Conservation (phyloP, 2,329 filamentous ascomycete species). For the Fusarium palustre region DNA sequence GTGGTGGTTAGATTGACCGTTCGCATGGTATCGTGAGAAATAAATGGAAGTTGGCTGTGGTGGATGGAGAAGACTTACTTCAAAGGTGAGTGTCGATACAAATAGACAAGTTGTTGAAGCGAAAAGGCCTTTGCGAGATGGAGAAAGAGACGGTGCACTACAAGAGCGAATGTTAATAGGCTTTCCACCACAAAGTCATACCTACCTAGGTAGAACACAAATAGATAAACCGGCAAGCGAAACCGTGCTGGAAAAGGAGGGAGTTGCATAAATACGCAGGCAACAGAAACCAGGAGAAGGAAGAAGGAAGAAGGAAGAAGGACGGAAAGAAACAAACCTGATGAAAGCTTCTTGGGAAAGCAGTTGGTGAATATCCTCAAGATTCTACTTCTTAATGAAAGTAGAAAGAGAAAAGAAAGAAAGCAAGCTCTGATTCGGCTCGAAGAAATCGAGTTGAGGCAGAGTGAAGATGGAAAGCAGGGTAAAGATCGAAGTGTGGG, state of each 20-base stretch:
- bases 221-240: not conserved
- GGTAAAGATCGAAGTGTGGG: not conserved
- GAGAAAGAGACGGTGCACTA: not conserved
- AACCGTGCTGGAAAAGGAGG: not conserved
- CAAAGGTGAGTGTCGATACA: not conserved
- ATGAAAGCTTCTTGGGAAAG: slow-evolving; percentile 1
- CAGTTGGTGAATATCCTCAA: slow-evolving; percentile 26
- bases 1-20: not conserved
- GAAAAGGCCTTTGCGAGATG: not conserved
- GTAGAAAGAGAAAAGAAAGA: slow-evolving; percentile 3
- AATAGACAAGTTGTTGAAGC: not conserved
- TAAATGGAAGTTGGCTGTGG: no score
- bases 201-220: not conserved
- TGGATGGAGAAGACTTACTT: not conserved
- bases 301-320: not conserved
- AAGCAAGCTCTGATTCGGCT: not conserved
- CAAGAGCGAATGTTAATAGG: not conserved
- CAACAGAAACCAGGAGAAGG: not conserved
- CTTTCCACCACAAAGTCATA: no score
- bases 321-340: slow-evolving; percentile 14
- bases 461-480: not conserved
- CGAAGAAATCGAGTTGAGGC: not conserved
- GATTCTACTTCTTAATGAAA: slow-evolving; percentile 25
- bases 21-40: no score
- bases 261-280: not conserved